Evolutionary conservation across 148 eudicot genomes (phyloP), one percentile per base, ranked within the genome.

Genomic region (Amaranthus hypochondriacus): DNA sequence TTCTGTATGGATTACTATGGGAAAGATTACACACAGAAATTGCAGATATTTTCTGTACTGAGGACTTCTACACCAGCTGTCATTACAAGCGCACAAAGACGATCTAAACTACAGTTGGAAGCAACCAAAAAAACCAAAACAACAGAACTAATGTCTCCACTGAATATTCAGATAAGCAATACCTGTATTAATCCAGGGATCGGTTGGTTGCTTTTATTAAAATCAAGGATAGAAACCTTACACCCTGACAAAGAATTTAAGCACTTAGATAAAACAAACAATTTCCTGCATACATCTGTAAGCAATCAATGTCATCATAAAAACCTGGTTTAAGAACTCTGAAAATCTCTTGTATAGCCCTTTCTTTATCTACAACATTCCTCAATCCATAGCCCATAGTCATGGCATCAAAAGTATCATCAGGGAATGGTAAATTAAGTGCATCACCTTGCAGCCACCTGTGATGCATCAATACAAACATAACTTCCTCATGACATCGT

Each of bases 361-460:
- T 87, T 58, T 75, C 75, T 73, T 81, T 86, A 81, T 90, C 83
- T 64, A 89, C 68, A 42, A 93, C 85, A 79, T 93, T 90, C 77
- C 98, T 80, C 69, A 93, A 78, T 55, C 98, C 98, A 74, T 89
- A 93, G 28, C 98, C 96, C 76, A 93, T 82, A 61, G 92, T 93
- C 56, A 89, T 70, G 69, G 96, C 93, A 83, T 93, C 96, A 73
- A 94, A 94, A 79, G 68, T 79, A 54, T 76, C 93, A 73, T 85
- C 86, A 42, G 83, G 76, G 79, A 92, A 94, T 15, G 97, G 97
- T 53, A 94, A 87, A 69, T 84, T 84, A 77, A 87, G 89, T 12
- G 97, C 93, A 90, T 90, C 79, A 69, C 97, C 97, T 81, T 92
- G 92, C 68, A 92, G 73, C 98, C 98, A 94, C 87, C 39, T 28